Conservation (phyloP, 2,329 filamentous ascomycete species). For the Pseudogymnoascus sp. region DNA sequence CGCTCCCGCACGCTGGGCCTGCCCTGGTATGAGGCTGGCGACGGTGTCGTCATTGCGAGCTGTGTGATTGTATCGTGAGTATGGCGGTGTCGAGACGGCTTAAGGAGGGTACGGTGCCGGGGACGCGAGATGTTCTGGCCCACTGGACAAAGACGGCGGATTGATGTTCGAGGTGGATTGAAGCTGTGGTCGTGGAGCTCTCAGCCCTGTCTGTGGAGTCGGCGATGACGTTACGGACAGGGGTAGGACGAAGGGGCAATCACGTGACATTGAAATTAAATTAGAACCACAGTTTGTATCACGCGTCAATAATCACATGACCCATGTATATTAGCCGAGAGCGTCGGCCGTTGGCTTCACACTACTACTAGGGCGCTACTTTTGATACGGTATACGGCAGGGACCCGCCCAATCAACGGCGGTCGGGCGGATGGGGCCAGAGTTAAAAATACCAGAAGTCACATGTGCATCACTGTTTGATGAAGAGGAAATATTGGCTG, state of each 20-base stretch:
- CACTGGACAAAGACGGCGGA: background rate
- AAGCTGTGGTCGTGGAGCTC: background rate
- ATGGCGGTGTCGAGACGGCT: background rate
- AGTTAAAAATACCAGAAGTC: background rate
- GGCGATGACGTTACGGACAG: background rate
- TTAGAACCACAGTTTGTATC: background rate
- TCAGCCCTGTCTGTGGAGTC: background rate
- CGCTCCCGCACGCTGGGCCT: constrained; percentile 8
- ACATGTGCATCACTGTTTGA: background rate
- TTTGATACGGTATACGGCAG: background rate
- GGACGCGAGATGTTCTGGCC: background rate
- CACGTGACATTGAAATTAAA: background rate
- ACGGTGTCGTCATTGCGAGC: background rate
- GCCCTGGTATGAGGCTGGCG: constrained; percentile 1
- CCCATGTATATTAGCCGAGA: background rate
- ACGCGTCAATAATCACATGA: background rate
- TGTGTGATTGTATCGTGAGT: background rate
- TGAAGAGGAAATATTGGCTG: background rate
- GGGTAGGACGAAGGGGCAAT: background rate
- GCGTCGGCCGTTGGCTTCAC: background rate
- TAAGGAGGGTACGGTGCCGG: background rate
- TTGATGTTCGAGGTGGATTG: background rate
- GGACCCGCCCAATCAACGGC: background rate
- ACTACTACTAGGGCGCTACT: background rate
- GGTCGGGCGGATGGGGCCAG: background rate